Evolutionary conservation across 1,284 basidiomycete genomes (phyloP).

Genomic region (Ganoderma sp.): DNA sequence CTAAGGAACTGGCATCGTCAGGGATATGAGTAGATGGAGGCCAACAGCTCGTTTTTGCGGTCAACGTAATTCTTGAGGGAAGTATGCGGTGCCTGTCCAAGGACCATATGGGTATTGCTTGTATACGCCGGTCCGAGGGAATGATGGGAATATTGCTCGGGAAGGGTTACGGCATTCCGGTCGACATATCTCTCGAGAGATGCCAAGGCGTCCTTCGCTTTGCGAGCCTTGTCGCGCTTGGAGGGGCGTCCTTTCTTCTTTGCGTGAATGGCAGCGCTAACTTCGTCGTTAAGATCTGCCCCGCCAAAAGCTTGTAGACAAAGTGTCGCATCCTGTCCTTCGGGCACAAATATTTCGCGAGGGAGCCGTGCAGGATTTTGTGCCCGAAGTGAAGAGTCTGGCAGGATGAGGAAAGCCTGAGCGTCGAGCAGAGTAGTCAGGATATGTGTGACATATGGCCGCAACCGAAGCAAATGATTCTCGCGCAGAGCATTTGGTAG

Average conservation of each 20-base stretch:
- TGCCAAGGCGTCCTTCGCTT: constrained; percentile 55
- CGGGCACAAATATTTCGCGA: constrained; percentile 62
- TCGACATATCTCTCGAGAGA: constrained; percentile 60
- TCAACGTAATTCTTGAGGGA: constrained; percentile 48
- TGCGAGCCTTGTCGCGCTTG: constrained; percentile 62
- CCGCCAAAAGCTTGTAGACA: constrained; percentile 7
- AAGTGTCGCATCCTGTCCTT: constrained; percentile 38
- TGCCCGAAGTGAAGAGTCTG: constrained; percentile 54
- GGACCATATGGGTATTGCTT: constrained; percentile 44
- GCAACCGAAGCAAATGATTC: constrained; percentile 50
- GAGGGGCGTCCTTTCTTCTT: constrained; percentile 74
- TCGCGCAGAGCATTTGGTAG: constrained; percentile 52
- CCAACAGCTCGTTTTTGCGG: constrained; percentile 50
- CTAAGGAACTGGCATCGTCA: neutral
- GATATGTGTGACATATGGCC: constrained; percentile 54
- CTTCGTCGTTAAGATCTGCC: neutral
- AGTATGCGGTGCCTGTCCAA: constrained; percentile 44
- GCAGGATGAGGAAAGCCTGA: constrained; percentile 63
- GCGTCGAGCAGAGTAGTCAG: constrained; percentile 53
- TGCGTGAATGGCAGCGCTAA: constrained; percentile 26
- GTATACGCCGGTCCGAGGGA: constrained; percentile 7
- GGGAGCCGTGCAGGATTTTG: constrained; percentile 67
- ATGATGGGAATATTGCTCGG: constrained; percentile 10
- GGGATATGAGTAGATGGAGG: constrained; percentile 36
- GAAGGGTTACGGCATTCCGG: constrained; percentile 42